Conservation (phyloP, 352 stramenopile species). For the Globisporangium abappressorium region DNA sequence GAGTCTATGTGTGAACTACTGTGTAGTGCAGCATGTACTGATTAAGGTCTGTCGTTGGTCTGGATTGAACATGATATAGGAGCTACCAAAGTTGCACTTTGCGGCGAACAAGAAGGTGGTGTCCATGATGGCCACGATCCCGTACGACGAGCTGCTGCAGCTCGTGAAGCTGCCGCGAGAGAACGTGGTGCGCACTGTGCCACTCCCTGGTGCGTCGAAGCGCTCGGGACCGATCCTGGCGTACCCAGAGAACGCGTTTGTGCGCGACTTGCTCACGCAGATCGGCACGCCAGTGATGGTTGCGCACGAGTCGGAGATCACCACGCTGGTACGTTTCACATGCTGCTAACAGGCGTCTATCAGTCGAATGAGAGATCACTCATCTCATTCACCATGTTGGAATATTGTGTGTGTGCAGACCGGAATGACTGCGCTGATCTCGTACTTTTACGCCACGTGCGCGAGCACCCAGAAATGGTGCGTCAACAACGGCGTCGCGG, state of each 20-base stretch:
- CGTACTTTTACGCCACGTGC: conserved; percentile 86
- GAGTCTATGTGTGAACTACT: background rate
- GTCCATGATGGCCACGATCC: conserved; percentile 89
- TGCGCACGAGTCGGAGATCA: conserved; percentile 73
- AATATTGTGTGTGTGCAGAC: conserved; percentile 31
- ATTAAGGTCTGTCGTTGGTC: background rate
- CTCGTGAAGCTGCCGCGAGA: conserved; percentile 66
- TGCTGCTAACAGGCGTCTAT: background rate
- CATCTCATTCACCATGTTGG: conserved; percentile 1
- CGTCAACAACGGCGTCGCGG: conserved; percentile 77
- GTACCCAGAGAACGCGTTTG: conserved; percentile 67
- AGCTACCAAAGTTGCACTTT: conserved; percentile 73
- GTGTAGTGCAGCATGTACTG: conserved; percentile 2
- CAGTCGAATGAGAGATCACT: background rate
- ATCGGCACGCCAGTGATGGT: conserved; percentile 87
- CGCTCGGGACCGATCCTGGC: conserved; percentile 77
- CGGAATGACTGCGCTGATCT: conserved; percentile 83
- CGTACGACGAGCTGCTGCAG: conserved; percentile 75
- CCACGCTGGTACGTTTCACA: conserved; percentile 46
- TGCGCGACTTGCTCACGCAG: conserved; percentile 66
- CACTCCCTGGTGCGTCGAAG: conserved; percentile 69
- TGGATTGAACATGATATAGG: conserved; percentile 20
- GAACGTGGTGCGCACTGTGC: conserved; percentile 78
- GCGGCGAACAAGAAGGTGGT: conserved; percentile 59
- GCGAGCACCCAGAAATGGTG: conserved; percentile 83